Conservation (phyloP, 805 yeast genomes). For the Sungouiella blattae region DNA sequence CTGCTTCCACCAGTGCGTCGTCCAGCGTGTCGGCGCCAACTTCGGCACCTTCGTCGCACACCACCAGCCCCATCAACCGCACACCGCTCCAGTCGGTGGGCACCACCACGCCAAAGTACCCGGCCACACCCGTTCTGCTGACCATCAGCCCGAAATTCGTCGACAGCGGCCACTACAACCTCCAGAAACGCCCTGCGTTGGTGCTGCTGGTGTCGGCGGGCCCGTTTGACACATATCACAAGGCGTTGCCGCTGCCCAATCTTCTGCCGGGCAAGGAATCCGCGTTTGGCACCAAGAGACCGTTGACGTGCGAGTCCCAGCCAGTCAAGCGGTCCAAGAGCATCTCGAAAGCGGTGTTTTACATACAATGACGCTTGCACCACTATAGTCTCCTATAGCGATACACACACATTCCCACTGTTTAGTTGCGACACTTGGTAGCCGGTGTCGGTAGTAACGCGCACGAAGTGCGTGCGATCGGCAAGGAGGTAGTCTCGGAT, state of each 20-base stretch:
- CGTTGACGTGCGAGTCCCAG: not conserved
- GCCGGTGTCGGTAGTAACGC: too few relatives aligned
- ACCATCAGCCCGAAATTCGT: slow-evolving; percentile 20
- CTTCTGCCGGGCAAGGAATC: slow-evolving; percentile 13
- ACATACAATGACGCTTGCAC: slow-evolving; percentile 7
- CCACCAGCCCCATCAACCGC: slow-evolving; percentile 1
- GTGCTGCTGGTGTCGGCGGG: not conserved
- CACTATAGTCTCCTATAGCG: too few relatives aligned
- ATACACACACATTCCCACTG: too few relatives aligned
- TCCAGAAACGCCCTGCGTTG: slow-evolving; percentile 4
- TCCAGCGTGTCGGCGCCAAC: not conserved
- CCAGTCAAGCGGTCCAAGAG: slow-evolving; percentile 11
- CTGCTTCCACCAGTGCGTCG: slow-evolving; percentile 3
- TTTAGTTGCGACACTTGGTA: too few relatives aligned
- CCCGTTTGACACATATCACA: not conserved
- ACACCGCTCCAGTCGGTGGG: slow-evolving; percentile 16
- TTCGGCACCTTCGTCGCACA: slow-evolving; percentile 4
- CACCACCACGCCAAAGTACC: slow-evolving; percentile 30
- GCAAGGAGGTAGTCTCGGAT: too few relatives aligned
- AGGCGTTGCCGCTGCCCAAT: slow-evolving; percentile 16
- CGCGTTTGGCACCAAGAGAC: not conserved
- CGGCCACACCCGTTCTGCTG: slow-evolving; percentile 19
- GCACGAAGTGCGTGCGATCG: too few relatives aligned
- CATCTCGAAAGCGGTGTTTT: slow-evolving; percentile 8
- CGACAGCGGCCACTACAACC: slow-evolving; percentile 24